Evolutionary conservation across 1,139 yeast genomes (phyloP), one percentile per base, ranked within the genome.

Genomic region (Torulaspora globosa): DNA sequence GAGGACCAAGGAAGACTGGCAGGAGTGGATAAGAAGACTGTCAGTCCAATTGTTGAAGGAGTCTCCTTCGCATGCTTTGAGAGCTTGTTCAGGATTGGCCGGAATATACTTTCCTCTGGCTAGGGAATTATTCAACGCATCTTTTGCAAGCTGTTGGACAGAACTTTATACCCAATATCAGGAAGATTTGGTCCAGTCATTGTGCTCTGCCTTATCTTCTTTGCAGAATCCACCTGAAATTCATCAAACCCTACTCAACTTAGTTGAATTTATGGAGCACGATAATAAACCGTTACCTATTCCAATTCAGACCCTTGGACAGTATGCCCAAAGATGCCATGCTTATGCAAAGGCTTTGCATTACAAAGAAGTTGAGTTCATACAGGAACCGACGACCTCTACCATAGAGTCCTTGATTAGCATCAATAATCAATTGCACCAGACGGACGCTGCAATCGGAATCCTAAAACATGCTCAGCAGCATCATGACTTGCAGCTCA

Each of bases 321-420:
- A 84, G 54, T 92, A 89, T 63, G 97, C 98, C 3, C 96, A 88
- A 61, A 75, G 94, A 52, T 88, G 97, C 56, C 98, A 94, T 67
- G 97, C 97, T 1, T 94, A 88, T 68, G 98, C 98, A 2, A 94
- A 94, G 60, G 97, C 97, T 0, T 73, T 94, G 50, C 98, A 94
- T 62, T 94, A 92, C 66, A 90, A 92, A 64, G 99, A 94, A 62
- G 72, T 89, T 27, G 98, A 94, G 59, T 92, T 90, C 60, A 87
- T 89, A 58, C 94, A 88, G 56, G 97, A 90, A 57, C 96, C 96
- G 1, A 79, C 92, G 0, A 84, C 96, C 0, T 85, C 94, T 7
- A 89, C 96, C 0, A 89, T 94, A 52, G 99, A 94, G 60, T 80
- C 96, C 0, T 73, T 94, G 57, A 92, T 94, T 46, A 82, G 89